Conservation (phyloP, 2,329 filamentous ascomycete species). For the Hortaea werneckii region DNA sequence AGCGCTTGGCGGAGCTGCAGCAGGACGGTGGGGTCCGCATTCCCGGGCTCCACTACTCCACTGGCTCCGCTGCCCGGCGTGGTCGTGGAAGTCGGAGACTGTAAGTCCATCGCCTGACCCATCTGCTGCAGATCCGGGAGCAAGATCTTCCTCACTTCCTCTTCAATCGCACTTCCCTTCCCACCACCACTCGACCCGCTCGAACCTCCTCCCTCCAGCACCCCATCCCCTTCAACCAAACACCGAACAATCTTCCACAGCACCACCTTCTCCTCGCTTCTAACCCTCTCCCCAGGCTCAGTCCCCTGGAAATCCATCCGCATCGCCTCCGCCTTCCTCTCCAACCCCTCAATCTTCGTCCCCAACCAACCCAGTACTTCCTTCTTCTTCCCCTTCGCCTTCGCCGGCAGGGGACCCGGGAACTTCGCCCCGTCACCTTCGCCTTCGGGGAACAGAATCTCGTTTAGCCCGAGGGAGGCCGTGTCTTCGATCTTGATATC, state of each 20-base stretch:
- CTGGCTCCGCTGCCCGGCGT: slow-evolving; percentile 44
- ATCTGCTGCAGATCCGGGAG: slow-evolving; percentile 45
- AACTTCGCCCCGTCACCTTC: slow-evolving; percentile 62
- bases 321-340: slow-evolving; percentile 40
- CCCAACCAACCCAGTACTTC: slow-evolving; percentile 74
- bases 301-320: slow-evolving; percentile 36
- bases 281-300: slow-evolving; percentile 53
- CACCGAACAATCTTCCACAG: slow-evolving; percentile 79
- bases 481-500: slow-evolving; percentile 73
- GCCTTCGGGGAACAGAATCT: slow-evolving; percentile 35
- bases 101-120: slow-evolving; percentile 26
- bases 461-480: slow-evolving; percentile 59
- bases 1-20: slow-evolving; percentile 64
- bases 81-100: slow-evolving; percentile 21
- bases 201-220: slow-evolving; percentile 57
- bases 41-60: slow-evolving; percentile 43
- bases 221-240: slow-evolving; percentile 78
- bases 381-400: slow-evolving; percentile 93
- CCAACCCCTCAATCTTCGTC: slow-evolving; percentile 62
- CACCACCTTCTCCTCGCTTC: slow-evolving; percentile 66
- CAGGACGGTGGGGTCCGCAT: slow-evolving; percentile 56
- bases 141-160: slow-evolving; percentile 64
- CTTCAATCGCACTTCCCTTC: slow-evolving; percentile 46
- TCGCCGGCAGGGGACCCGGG: slow-evolving; percentile 78
- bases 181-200: neutral